Conservation (phyloP, 306 rosid genomes). For the Canavalia gladiata region DNA sequence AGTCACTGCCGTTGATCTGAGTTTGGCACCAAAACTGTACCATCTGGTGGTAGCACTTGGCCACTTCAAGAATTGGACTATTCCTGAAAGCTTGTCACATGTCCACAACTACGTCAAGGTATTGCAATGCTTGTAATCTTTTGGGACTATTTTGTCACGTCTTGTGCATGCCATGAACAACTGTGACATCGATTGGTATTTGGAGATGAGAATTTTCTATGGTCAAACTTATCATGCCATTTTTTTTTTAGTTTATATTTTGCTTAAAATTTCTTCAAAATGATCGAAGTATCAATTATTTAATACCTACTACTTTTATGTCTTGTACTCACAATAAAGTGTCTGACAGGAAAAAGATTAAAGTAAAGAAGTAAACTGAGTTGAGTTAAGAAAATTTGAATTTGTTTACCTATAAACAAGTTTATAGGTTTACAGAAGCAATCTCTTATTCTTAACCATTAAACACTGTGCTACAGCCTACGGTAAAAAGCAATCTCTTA, state of each 20-base stretch:
- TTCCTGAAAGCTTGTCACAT: constrained; percentile 66
- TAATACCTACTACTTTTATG: constrained; percentile 9
- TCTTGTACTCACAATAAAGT: neutral
- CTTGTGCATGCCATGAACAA: neutral
- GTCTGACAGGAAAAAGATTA: neutral
- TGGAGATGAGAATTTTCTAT: constrained; percentile 24
- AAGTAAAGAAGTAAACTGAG: neutral
- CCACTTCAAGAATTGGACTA: constrained; percentile 89
- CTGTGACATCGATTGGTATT: neutral
- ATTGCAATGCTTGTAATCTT: constrained; percentile 28
- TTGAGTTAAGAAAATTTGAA: neutral
- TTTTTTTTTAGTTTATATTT: neutral
- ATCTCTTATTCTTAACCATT: no score
- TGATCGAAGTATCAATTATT: neutral
- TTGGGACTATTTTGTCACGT: neutral
- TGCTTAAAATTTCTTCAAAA: neutral
- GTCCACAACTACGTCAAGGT: constrained; percentile 76
- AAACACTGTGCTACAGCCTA: constrained; percentile 7
- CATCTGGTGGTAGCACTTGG: constrained; percentile 79
- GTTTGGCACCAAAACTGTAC: constrained; percentile 91
- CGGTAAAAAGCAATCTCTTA: neutral
- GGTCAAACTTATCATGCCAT: constrained; percentile 17
- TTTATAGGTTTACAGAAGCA: neutral
- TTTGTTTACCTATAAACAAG: neutral
- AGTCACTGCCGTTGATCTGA: constrained; percentile 82